Evolutionary conservation across 1,284 basidiomycete species (phyloP), one percentile per base, ranked within the genome.

Genomic region (Apiotrichum veenhuisii): DNA sequence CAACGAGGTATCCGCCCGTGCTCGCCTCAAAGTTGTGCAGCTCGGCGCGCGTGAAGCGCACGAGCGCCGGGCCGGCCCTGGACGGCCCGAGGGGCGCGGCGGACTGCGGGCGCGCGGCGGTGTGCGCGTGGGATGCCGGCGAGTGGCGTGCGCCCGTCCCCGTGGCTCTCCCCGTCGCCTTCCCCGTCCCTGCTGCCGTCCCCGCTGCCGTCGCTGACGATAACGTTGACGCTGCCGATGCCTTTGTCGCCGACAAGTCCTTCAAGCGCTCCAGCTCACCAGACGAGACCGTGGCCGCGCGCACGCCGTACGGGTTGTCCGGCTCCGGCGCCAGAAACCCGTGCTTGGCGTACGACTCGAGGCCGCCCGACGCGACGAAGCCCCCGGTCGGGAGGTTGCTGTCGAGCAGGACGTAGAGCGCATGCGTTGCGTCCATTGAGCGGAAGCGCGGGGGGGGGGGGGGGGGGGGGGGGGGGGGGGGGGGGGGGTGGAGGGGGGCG

Each of bases 341-440:
- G 74, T 98, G 95, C 38, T 89, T 87, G 34, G 84, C 77, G 71
- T 87, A 94, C 0, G 91, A 91, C 71, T 98, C 95, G 54, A 98
- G 82, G 1, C 95, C 95, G 1, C 91, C 85, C 0, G 87, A 86
- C 84, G 91, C 96, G 84, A 98, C 91, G 80, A 97, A 98, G 84
- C 89, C 94, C 83, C 98, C 96, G 66, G 87, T 98, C 11, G 95
- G 95, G 50, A 98, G 83, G 79, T 98, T 98, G 26, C 91, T 85
- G 78, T 95, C 91, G 34, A 89, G 87, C 74, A 98, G 93, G 57
- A 76, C 64, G 64, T 70, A 76, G 34, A 77, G 66, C 42, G 75
- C 64, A 60, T 77, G 76, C 27, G 55, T 26, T 3, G 52, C 23
- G 25, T 38, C n/a, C 36, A 34, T 40, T 23, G 54, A n/a, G n/a